Evolutionary conservation across 1,139 yeast species (phyloP).

Genomic region (Nakaseomyces nivariensis): DNA sequence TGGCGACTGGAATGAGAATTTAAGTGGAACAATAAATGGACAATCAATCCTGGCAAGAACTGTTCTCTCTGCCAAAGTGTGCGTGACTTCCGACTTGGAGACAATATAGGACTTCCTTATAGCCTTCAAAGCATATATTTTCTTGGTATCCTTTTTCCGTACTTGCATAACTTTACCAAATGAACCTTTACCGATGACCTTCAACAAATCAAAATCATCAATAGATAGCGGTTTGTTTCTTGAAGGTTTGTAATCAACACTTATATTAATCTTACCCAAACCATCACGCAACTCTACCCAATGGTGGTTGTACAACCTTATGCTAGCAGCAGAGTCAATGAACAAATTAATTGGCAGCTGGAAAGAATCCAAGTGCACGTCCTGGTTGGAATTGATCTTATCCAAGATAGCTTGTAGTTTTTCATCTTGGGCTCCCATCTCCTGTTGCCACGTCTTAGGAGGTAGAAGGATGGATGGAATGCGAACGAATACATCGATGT

Average conservation of each 20-base stretch:
- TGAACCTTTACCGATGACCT: constrained; percentile 94
- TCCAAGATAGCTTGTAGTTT: constrained; percentile 27
- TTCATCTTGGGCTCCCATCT: constrained; percentile 17
- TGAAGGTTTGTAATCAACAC: constrained; percentile 69
- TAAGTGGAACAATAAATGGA: constrained; percentile 90
- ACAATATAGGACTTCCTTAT: constrained; percentile 89
- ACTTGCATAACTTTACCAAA: constrained; percentile 99
- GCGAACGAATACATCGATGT: constrained; percentile 63
- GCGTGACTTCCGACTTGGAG: constrained; percentile 86
- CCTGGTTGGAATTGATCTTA: constrained; percentile 31
- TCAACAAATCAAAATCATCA: constrained; percentile 82
- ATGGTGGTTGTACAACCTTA: constrained; percentile 38
- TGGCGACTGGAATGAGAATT: constrained; percentile 88
- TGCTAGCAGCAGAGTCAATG: constrained; percentile 29
- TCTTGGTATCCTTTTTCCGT: constrained; percentile 83
- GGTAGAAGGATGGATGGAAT: constrained; percentile 59
- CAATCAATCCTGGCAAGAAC: constrained; percentile 85
- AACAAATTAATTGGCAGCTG: constrained; percentile 29
- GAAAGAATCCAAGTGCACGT: constrained; percentile 32
- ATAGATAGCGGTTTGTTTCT: constrained; percentile 63
- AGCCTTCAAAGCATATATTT: constrained; percentile 86
- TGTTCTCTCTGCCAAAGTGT: constrained; percentile 89
- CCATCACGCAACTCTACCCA: constrained; percentile 32
- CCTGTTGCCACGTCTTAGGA: constrained; percentile 31
- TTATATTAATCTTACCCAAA: constrained; percentile 41